A percentile compares a stretch with the other conserved stretches of the same genome.
Evolutionary conservation across 805 yeast genomes (phyloP).

Genomic region (Saturnispora sanitii): DNA sequence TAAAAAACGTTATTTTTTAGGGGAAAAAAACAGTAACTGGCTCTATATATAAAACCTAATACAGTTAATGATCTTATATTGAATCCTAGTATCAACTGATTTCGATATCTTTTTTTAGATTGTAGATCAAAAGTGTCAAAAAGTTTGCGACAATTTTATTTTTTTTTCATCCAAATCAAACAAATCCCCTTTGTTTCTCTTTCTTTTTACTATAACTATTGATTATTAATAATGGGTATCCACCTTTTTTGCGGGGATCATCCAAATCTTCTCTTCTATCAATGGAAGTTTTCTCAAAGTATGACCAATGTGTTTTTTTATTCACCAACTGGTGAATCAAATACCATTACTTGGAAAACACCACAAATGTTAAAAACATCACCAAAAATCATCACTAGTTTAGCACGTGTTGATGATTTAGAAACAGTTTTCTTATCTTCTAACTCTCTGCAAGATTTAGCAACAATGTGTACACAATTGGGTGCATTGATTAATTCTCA

Average conservation of each 20-base stretch:
- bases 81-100: no score
- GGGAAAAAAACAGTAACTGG: no score
- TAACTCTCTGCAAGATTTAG: conserved; percentile 41
- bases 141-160: no score
- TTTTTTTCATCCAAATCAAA: no score
- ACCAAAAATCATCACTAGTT: not conserved
- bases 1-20: no score
- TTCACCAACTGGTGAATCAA: conserved; percentile 1
- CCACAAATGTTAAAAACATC: not conserved
- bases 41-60: no score
- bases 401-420: conserved; percentile 21
- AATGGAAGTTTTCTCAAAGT: not conserved
- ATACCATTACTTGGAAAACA: not conserved
- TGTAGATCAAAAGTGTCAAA: no score
- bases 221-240: not conserved
- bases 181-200: not conserved
- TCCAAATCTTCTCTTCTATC: conserved; percentile 4
- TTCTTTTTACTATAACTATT: not conserved
- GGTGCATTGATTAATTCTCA: conserved; percentile 27
- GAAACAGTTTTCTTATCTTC: conserved; percentile 41
- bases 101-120: no score
- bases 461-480: conserved; percentile 32
- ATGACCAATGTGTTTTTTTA: not conserved
- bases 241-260: conserved; percentile 2
- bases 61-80: no score